Base-by-base conservation (phyloP, 768 basidiomycete genomes). In the Mycena olivaceomarginata region DNA sequence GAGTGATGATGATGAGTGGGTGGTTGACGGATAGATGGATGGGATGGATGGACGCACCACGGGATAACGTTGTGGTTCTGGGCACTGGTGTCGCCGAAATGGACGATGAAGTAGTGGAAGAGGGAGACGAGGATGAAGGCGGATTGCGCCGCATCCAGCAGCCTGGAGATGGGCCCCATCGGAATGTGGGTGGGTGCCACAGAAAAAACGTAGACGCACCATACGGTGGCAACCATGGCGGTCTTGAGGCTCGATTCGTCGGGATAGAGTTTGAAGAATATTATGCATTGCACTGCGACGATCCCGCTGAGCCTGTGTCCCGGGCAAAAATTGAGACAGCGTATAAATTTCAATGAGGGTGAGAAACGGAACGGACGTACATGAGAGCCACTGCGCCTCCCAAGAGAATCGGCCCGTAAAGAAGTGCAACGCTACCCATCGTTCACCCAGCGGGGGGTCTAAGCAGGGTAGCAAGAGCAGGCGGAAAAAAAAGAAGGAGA, bases 261-360 rank as follows among this genome's bases (percentile, higher is more conserved):
- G 43, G 81, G 77, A 67, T 82, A 83, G 1, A 82, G 22, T 65
- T 79, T 82, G 80, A 82, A 83, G 67, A 82, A 83, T 60, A 81
- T 74, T 43, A 82, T 74, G 62, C 82, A 82, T 76, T 83, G 83
- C 6, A 81, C 75, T 0, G 78, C 81, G 45, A 82, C 78, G 51
- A 82, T 63, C 45, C 83, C 83, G 56, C 81, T 81, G 41, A 83
- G 77, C 63, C 83, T 83, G 70, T 39, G n/a, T 12, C 10, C 2
- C 40, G 62, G 4, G 8, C n/a, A 1, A 20, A 37, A n/a, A 8
- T 15, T 31, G n/a, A 53, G 20, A 20, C 20, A 8, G 53, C 18
- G 53, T n/a, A 20, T 31, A 53, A 20, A 22, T 13, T 8, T 22
- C n/a, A n/a, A 10, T 10, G 20, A 51, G 31, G 31, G 43, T 45